Evolutionary conservation across 2,329 filamentous ascomycete genomes (phyloP).

Genomic region (Botrytis galanthina): DNA sequence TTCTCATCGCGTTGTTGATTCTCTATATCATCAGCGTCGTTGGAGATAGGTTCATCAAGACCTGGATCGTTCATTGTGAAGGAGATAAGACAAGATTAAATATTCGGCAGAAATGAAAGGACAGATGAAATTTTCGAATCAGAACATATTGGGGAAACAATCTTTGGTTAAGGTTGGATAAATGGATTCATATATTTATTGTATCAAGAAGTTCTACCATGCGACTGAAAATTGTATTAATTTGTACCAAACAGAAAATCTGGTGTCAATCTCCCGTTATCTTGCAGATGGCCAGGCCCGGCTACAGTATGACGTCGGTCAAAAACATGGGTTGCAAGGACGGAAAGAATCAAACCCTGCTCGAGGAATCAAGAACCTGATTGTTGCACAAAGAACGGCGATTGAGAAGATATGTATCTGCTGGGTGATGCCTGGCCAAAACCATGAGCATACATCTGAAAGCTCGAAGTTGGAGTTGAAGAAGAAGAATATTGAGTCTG

Average conservation of each 20-base stretch:
- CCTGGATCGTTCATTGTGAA: slow-evolving; percentile 37
- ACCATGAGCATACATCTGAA: background rate
- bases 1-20: slow-evolving; percentile 29
- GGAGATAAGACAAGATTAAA: background rate
- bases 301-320: slow-evolving; percentile 1
- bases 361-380: background rate
- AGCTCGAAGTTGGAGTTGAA: background rate
- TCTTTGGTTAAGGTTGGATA: background rate
- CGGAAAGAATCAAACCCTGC: background rate
- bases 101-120: background rate
- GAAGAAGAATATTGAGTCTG: background rate
- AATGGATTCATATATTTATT: background rate
- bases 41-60: slow-evolving; percentile 34
- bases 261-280: background rate
- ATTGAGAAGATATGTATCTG: background rate
- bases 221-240: background rate
- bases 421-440: background rate
- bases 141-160: background rate
- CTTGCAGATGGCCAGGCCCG: background rate
- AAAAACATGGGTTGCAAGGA: background rate
- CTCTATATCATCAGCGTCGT: slow-evolving; percentile 34
- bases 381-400: background rate
- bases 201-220: background rate
- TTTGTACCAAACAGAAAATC: background rate
- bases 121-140: background rate